Percentiles rank a stretch among this genome's conserved stretches.
Conservation (phyloP, 352 stramenopile genomes). For the Pilasporangium apinafurcum region DNA sequence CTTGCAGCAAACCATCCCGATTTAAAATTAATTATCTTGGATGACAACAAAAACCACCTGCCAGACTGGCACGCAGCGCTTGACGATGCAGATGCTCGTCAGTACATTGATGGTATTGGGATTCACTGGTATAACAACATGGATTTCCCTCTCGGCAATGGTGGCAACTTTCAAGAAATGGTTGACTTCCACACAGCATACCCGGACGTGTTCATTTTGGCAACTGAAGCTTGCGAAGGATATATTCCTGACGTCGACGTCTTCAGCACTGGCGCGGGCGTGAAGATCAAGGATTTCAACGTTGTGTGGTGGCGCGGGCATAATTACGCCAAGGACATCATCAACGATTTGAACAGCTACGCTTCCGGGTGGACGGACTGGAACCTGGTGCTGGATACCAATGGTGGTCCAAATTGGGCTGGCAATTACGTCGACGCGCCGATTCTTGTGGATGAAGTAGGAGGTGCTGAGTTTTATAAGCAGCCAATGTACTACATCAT, state of each 20-base stretch:
- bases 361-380: conserved; percentile 75
- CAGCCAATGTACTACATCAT: conserved; percentile 71
- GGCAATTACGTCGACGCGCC: conserved; percentile 63
- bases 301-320: conserved; percentile 60
- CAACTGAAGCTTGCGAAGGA: conserved; percentile 71
- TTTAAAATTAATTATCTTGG: conserved; percentile 77
- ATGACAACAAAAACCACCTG: conserved; percentile 79
- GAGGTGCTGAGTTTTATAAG: conserved; percentile 49
- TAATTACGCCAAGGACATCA: conserved; percentile 73
- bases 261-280: conserved; percentile 26
- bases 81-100: conserved; percentile 29
- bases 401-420: conserved; percentile 67
- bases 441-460: conserved; percentile 40
- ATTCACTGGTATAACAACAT: conserved; percentile 85
- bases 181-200: conserved; percentile 45
- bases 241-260: conserved; percentile 39
- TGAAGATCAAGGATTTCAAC: conserved; percentile 31
- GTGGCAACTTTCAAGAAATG: conserved; percentile 45
- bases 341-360: conserved; percentile 72
- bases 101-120: conserved; percentile 81
- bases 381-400: conserved; percentile 66
- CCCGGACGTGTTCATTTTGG: conserved; percentile 72
- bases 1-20: conserved; percentile 60
- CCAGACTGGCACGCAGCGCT: conserved; percentile 27
- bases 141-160: conserved; percentile 31